Percentiles rank a stretch among this genome's conserved stretches.
Evolutionary conservation across 1,284 basidiomycete species (phyloP).

Genomic region (Cutaneotrichosporon dermatis): DNA sequence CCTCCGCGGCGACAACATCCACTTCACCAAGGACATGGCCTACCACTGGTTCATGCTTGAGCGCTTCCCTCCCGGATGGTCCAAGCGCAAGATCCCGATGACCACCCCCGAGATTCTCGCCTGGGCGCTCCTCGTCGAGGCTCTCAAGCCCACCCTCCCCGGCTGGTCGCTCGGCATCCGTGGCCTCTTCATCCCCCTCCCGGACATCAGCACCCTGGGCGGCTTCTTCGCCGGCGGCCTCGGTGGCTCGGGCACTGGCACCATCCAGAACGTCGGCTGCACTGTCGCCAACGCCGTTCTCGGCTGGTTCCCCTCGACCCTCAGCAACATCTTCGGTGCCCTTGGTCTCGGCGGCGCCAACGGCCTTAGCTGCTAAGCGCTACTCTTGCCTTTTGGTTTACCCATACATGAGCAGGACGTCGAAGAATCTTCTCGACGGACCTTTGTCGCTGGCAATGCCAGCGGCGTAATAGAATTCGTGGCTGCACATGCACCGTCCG

Average conservation of each 20-base stretch:
- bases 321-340: constrained; percentile 2
- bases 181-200: constrained; percentile 15
- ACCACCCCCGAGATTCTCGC: constrained; percentile 13
- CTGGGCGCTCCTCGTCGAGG: constrained; percentile 14
- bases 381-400: too few relatives aligned
- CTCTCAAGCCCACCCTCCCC: constrained; percentile 12
- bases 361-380: constrained; percentile 12
- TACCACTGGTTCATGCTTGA: constrained; percentile 18
- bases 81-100: constrained; percentile 15
- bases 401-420: too few relatives aligned
- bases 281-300: constrained; percentile 6
- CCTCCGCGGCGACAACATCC: constrained; percentile 12
- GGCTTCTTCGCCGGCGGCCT: constrained; percentile 4
- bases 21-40: constrained; percentile 10
- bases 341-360: constrained; percentile 6
- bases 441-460: too few relatives aligned
- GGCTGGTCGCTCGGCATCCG: constrained; percentile 16
- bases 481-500: too few relatives aligned
- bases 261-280: constrained; percentile 11
- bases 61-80: constrained; percentile 22
- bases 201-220: constrained; percentile 7
- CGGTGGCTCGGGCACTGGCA: neutral
- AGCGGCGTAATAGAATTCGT: too few relatives aligned
- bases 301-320: constrained; percentile 14
- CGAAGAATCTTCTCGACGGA: too few relatives aligned